These are phyloP conservation scores for Holtermanniella nyarrowii DNA, from an alignment of 768 basidiomycete genomes.

Conservation along the genomic window DNA sequence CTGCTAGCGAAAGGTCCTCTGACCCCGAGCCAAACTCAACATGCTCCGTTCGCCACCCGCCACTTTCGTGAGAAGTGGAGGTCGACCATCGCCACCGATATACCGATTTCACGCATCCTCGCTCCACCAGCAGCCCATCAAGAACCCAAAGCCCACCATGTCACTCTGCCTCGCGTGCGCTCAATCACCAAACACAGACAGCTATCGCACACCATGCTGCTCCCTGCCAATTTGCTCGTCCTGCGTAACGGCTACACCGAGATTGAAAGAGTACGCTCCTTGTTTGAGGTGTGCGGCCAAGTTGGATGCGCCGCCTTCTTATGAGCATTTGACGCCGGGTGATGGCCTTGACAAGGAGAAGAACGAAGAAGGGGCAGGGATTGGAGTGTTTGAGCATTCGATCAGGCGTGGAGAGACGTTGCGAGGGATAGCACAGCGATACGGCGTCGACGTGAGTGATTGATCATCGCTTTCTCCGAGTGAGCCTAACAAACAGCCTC, in stretches of 20 bases:
- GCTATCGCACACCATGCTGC: background rate
- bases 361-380: background rate
- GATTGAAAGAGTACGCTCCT: background rate
- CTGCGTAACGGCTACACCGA: background rate
- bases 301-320: too few species aligned
- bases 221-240: background rate
- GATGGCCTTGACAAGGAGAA: background rate
- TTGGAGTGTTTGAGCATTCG: background rate
- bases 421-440: constrained; percentile 20
- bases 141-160: too few species aligned
- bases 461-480: background rate
- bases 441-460: constrained; percentile 36
- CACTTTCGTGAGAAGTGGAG: too few species aligned
- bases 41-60: too few species aligned
- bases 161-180: too few species aligned
- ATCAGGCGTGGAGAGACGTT: constrained; percentile 21
- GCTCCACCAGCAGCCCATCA: too few species aligned
- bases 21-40: too few species aligned
- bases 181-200: too few species aligned
- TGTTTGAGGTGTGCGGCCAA: background rate
- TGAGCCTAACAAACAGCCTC: constrained; percentile 19
- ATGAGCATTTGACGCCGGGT: too few species aligned
- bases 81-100: too few species aligned
- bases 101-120: too few species aligned
- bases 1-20: too few species aligned